Percentiles rank a stretch among this genome's conserved stretches.
phyloP scores from a whole-genome alignment of 164 flowering plant genomes.

The Berberis vulgaris region DNA sequence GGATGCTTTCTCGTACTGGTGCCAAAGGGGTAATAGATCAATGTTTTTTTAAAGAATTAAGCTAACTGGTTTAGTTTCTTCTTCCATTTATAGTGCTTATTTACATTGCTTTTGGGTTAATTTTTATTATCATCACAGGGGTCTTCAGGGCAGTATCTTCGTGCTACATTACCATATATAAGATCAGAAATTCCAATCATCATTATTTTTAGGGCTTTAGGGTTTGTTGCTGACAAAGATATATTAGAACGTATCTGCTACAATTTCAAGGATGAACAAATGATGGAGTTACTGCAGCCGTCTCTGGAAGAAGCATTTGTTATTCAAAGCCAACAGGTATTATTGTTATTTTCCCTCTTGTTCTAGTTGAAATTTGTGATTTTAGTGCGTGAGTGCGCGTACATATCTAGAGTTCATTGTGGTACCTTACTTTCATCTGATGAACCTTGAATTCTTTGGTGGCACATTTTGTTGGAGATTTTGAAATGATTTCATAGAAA shows the following conservation, averaged over 20 bases:
- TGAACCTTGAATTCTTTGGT: too few relatives aligned
- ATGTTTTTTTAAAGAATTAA: too few relatives aligned
- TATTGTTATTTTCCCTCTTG: background rate
- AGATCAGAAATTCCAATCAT: constrained; percentile 90
- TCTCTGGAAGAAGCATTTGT: constrained; percentile 97
- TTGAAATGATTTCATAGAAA: too few relatives aligned
- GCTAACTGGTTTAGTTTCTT: background rate
- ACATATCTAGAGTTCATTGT: background rate
- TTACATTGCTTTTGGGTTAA: background rate
- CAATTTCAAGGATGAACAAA: constrained; percentile 74
- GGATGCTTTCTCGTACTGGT: constrained; percentile 94
- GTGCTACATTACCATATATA: constrained; percentile 95
- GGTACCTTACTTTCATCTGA: too few relatives aligned
- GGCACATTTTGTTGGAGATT: too few relatives aligned
- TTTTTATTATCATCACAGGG: constrained; percentile 44
- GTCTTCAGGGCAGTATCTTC: constrained; percentile 85
- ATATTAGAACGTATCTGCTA: constrained; percentile 89
- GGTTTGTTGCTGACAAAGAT: constrained; percentile 97
- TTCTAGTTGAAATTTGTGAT: background rate
- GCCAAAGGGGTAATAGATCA: constrained; percentile 75
- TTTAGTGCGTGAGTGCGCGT: too few relatives aligned
- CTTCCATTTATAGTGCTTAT: background rate
- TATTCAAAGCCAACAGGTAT: constrained; percentile 90
- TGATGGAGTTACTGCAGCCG: constrained; percentile 97
- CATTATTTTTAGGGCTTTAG: constrained; percentile 88